phyloP scores from a whole-genome alignment of 2,329 filamentous ascomycete species.

The Nemania diffusa region DNA sequence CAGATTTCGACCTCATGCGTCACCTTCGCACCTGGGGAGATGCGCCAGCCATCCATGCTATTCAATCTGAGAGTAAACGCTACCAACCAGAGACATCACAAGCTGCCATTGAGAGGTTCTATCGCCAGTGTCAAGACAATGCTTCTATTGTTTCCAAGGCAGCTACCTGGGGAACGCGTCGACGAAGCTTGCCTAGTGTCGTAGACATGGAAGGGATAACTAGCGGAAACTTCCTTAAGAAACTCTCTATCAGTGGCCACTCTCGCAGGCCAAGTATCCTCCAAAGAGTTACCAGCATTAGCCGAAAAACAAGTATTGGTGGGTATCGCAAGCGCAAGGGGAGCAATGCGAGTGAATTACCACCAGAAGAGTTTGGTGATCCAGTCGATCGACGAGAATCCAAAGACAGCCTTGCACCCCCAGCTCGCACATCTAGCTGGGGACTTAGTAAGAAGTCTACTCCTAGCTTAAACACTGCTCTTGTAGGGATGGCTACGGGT shows the following conservation, averaged over 20 bases:
- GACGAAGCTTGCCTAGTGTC: constrained; percentile 70
- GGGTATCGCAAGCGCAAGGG: constrained; percentile 60
- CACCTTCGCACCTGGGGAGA: constrained; percentile 61
- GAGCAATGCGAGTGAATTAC: constrained; percentile 53
- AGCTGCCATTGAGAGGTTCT: constrained; percentile 64
- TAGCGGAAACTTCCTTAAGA: constrained; percentile 71
- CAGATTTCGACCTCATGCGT: constrained; percentile 63
- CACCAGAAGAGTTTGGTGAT: constrained; percentile 42
- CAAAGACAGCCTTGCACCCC: constrained; percentile 62
- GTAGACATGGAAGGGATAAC: constrained; percentile 68
- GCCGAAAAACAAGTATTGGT: constrained; percentile 61
- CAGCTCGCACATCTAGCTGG: constrained; percentile 63
- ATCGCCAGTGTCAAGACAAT: constrained; percentile 64
- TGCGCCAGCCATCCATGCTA: constrained; percentile 59
- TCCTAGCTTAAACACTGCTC: constrained; percentile 68
- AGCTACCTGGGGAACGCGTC: constrained; percentile 76
- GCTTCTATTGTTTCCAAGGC: constrained; percentile 70
- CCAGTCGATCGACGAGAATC: constrained; percentile 52
- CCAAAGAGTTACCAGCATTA: constrained; percentile 61
- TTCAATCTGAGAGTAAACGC: constrained; percentile 48
- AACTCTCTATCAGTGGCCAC: constrained; percentile 62
- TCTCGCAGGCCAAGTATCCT: constrained; percentile 65
- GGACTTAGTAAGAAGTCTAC: constrained; percentile 59
- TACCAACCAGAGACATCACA: constrained; percentile 63
- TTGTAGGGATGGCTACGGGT: constrained; percentile 65